Evolutionary conservation across 768 basidiomycete genomes (phyloP).

Genomic region (Boletus speciosus): DNA sequence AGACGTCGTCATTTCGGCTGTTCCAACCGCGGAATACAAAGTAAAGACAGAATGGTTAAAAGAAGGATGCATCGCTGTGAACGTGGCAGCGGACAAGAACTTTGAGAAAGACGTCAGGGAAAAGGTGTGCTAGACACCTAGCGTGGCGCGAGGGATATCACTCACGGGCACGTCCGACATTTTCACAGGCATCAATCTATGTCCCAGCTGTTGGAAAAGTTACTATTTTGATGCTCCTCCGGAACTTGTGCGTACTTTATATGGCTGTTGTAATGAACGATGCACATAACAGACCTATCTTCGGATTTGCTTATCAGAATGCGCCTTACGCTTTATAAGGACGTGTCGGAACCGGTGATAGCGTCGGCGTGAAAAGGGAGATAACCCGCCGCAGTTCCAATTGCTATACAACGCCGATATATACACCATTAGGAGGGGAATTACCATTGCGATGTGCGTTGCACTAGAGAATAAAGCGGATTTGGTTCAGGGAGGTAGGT

Average conservation of each 20-base stretch:
- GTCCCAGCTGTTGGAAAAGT: conserved; percentile 97
- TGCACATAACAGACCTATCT: not conserved
- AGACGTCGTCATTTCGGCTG: conserved; percentile 94
- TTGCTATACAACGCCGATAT: conserved; percentile 29
- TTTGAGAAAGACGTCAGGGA: conserved; percentile 92
- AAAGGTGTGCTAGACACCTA: conserved; percentile 53
- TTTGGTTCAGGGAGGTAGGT: conserved; percentile 11
- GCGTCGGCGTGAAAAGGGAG: conserved; percentile 10
- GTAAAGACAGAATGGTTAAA: conserved; percentile 86
- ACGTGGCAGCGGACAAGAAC: conserved; percentile 94
- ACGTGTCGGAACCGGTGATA: not conserved
- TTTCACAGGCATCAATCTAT: conserved; percentile 75
- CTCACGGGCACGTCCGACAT: conserved; percentile 4
- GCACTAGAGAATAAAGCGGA: conserved; percentile 14
- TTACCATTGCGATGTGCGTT: conserved; percentile 24
- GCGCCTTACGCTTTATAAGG: conserved; percentile 30
- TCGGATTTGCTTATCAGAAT: conserved; percentile 15
- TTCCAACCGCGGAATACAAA: conserved; percentile 83
- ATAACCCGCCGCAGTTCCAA: conserved; percentile 13
- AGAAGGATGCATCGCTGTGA: conserved; percentile 90
- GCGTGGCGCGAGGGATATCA: not conserved
- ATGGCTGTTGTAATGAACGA: not conserved
- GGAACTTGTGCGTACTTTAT: conserved; percentile 72
- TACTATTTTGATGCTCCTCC: conserved; percentile 95
- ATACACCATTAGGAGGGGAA: conserved; percentile 32